phyloP scores from a whole-genome alignment of 2,329 filamentous ascomycete species.

The Fusarium brachygibbosum region DNA sequence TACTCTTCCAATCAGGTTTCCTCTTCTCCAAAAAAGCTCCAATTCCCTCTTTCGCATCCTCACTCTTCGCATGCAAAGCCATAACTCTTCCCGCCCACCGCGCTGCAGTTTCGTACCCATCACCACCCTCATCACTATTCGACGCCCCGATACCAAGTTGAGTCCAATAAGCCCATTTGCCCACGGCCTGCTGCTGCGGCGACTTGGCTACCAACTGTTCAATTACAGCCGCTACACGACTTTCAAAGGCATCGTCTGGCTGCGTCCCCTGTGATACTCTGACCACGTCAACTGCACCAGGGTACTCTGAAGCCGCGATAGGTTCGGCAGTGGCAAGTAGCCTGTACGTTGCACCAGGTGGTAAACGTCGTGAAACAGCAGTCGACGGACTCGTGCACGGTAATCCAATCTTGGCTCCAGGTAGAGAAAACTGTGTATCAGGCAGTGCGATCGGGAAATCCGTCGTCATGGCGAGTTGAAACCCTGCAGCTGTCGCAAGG shows the following conservation, averaged over 20 bases:
- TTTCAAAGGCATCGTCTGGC: slow-evolving; percentile 19
- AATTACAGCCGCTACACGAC: slow-evolving; percentile 22
- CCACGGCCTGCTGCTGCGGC: slow-evolving; percentile 40
- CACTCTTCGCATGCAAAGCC: slow-evolving; percentile 45
- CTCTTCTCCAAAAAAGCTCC: slow-evolving; percentile 43
- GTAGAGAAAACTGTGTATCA: slow-evolving; percentile 37
- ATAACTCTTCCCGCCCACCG: slow-evolving; percentile 44
- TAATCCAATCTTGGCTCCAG: slow-evolving; percentile 43
- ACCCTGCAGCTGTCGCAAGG: slow-evolving; percentile 45
- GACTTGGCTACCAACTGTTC: slow-evolving; percentile 25
- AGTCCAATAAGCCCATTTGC: slow-evolving; percentile 47
- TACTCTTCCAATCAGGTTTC: slow-evolving; percentile 30
- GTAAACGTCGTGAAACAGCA: slow-evolving; percentile 36
- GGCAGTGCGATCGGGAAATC: slow-evolving; percentile 42
- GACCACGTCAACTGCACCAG: slow-evolving; percentile 41
- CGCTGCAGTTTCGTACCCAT: slow-evolving; percentile 42
- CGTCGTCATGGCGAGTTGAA: slow-evolving; percentile 45
- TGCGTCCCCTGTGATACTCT: background rate
- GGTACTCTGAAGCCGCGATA: slow-evolving; percentile 22
- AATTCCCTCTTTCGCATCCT: slow-evolving; percentile 44
- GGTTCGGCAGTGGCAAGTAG: slow-evolving; percentile 40
- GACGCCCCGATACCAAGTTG: slow-evolving; percentile 33
- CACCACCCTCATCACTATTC: slow-evolving; percentile 13
- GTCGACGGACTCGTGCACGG: slow-evolving; percentile 47
- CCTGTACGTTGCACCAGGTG: slow-evolving; percentile 34